phyloP scores from a whole-genome alignment of 495 filamentous ascomycete genomes.

The Aspergillus biplanus region DNA sequence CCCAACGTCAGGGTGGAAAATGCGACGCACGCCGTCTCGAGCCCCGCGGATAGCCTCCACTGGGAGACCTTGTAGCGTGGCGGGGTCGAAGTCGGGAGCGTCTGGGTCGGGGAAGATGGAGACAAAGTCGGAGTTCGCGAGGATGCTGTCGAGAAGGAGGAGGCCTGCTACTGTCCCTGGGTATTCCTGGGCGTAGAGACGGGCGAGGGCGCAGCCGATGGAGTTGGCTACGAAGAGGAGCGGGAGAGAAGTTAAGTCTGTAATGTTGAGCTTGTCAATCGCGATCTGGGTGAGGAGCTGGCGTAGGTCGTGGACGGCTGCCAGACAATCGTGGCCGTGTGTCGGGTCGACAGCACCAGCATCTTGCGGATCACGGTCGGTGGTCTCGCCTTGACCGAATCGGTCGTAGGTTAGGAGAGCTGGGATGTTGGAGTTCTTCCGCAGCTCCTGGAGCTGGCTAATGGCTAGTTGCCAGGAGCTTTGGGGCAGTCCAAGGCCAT shows the following conservation, averaged over 20 bases:
- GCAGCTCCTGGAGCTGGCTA: conserved; percentile 29
- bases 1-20: conserved; percentile 58
- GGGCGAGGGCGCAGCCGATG: conserved; percentile 62
- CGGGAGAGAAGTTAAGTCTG: conserved; percentile 21
- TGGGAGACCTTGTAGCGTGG: conserved; percentile 47
- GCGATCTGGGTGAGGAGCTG: conserved; percentile 50
- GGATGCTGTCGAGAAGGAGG: conserved; percentile 64
- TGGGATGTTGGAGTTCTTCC: conserved; percentile 37
- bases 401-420: conserved; percentile 65
- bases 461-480: conserved; percentile 53
- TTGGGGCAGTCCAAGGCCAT: conserved; percentile 60
- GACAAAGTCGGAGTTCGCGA: conserved; percentile 63
- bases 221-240: conserved; percentile 60
- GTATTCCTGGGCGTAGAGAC: conserved; percentile 56
- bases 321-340: conserved; percentile 56
- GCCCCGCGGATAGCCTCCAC: conserved; percentile 49
- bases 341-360: conserved; percentile 31
- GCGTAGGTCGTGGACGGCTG: conserved; percentile 54
- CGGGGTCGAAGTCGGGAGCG: conserved; percentile 46
- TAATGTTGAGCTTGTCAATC: conserved; percentile 20
- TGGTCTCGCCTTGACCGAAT: conserved; percentile 58
- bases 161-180: conserved; percentile 49
- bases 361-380: neutral
- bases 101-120: conserved; percentile 65
- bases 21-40: conserved; percentile 38